Base-by-base conservation (phyloP, 2,329 filamentous ascomycete genomes). In the Venturia carpophila region DNA sequence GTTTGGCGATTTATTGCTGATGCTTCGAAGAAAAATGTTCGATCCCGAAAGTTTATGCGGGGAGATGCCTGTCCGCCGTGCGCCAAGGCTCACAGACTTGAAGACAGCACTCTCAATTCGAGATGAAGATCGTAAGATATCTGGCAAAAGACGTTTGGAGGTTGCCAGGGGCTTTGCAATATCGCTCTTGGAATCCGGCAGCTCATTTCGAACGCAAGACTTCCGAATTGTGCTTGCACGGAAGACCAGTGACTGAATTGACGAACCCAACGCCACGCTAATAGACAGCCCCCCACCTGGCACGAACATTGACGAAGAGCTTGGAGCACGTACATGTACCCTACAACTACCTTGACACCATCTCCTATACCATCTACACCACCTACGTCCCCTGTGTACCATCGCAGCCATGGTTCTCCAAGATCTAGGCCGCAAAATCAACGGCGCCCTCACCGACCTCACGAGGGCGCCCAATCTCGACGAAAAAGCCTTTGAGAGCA, bases 351-450 rank as follows among this genome's bases (percentile, higher is more conserved):
- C 63, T 17, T 30, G 5, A 34, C 55, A 39, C 43, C 62, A 3
- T 30, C 15, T 61, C 39, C 47, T 21, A 56, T 11, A 39, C 21
- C 52, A 45, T 49, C 63, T 21, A 56, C 21, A 39, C 21, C 52
- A 45, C 63, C 63, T 21, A 47, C 24, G 2, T 1, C 17, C 34
- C 30, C 21, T 34, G 10, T 17, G 63, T 30, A 42, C 24, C 41
- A 4, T 63, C 42, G 66, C 67, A 73, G 75, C 73, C 75, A 99
- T 99, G 94, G 94, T 99, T 84, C 89, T 99, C 75, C 92, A 96
- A 87, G 94, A 99, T 84, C 86, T 99, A 67, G 94, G 94, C 72
- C 92, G 93, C 83, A 94, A 94, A 80, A 97, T 99, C 78, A 97
- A 97, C 80, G 86, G 91, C 82, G 94, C 94, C 73, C 90, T 99